Base-by-base conservation (phyloP, 2,329 filamentous ascomycete species). In the Emericellopsis atlantica region DNA sequence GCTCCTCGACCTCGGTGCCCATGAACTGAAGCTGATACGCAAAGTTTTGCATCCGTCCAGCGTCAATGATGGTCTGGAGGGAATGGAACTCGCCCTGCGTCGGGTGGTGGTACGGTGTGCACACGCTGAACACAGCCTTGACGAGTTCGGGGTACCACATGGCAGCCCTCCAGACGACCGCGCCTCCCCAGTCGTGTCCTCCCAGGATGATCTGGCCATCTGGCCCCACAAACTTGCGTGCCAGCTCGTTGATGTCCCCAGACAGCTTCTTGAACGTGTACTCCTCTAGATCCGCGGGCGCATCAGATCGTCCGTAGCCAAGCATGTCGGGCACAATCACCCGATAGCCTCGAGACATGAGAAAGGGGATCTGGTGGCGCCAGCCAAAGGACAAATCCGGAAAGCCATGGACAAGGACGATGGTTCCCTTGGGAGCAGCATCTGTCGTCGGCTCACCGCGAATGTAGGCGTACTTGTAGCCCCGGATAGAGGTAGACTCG, bases 101-200 rank as follows among this genome's bases (percentile, higher is more conserved):
- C 0, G 83, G 81, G 3, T 74, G 59, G 4, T 53, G 52, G 57
- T 81, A 94, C 0, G 89, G 84, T 23, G 86, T 89, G 63, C 85
- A 92, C 45, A 95, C 66, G 49, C 75, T 76, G 65, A 95, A 90
- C 45, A 95, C 67, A 51, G 79, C 80, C 32, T 72, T 72, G 47
- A 95, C 67, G 11, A 93, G 67, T 33, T 79, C 63, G 0, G 85
- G 86, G 52, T 88, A 69, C 72, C 79, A 86, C 46, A 83, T 72
- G 12, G 81, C 78, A 43, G 83, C 64, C 41, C 87, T 77, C 70
- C 85, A 93, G 41, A 82, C 80, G 23, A 89, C 67, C 3, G 72
- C 69, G 51, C 85, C 88, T 57, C 90, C 90, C 85, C 90, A 95
- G 62, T 96, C 90, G 63, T 95, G 90, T 7, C 88, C 90, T 38